A percentile compares a stretch with the other conserved stretches of the same genome.
Evolutionary conservation across 2,329 filamentous ascomycete genomes (phyloP).

Genomic region (Rugonectria rugulosa): DNA sequence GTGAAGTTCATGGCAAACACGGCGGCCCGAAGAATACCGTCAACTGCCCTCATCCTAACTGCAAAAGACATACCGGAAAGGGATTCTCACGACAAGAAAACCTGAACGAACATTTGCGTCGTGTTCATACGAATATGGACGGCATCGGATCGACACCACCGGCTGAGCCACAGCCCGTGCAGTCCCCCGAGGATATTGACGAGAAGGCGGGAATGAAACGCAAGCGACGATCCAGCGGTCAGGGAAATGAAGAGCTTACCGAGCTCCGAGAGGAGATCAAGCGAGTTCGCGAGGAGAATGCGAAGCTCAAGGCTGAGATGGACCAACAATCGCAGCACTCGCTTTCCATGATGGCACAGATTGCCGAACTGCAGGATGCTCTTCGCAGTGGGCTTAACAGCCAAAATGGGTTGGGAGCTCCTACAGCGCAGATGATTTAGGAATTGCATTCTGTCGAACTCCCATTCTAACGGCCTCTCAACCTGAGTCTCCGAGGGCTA

Average conservation of each 20-base stretch:
- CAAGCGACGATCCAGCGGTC: constrained; percentile 50
- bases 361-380: constrained; percentile 54
- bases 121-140: constrained; percentile 74
- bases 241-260: constrained; percentile 53
- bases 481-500: not conserved
- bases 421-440: constrained; percentile 52
- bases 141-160: constrained; percentile 46
- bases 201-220: constrained; percentile 57
- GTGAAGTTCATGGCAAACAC: constrained; percentile 92
- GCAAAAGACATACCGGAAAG: constrained; percentile 87
- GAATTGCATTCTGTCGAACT: not conserved
- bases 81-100: constrained; percentile 96
- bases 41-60: constrained; percentile 85
- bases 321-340: constrained; percentile 57
- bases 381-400: constrained; percentile 47
- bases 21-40: constrained; percentile 87
- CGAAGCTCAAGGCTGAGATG: constrained; percentile 62
- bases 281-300: constrained; percentile 70
- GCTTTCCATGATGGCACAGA: constrained; percentile 57
- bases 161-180: constrained; percentile 39
- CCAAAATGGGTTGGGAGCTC: constrained; percentile 44
- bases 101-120: constrained; percentile 88
- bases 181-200: constrained; percentile 56
- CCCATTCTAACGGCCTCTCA: constrained; percentile 8
- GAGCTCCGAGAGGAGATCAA: constrained; percentile 72